Evolutionary conservation across 164 flowering plant genomes (phyloP).

Genomic region (Dillenia turbinata): DNA sequence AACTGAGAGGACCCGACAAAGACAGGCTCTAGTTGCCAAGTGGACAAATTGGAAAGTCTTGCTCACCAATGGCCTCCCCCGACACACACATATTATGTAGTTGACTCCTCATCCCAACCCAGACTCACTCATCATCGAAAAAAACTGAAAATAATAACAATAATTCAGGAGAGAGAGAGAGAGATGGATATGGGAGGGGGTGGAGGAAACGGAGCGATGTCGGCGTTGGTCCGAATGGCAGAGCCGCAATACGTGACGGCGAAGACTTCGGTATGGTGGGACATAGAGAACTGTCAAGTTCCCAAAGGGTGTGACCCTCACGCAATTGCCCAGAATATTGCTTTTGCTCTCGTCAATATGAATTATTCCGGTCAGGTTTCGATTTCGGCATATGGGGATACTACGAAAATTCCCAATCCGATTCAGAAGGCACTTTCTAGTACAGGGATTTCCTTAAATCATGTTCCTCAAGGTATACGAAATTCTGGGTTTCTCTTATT

Average conservation of each 20-base stretch:
- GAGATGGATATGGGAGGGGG: too few relatives aligned
- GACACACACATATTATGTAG: too few relatives aligned
- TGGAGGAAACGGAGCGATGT: too few relatives aligned
- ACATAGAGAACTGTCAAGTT: conserved; percentile 93
- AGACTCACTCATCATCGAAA: too few relatives aligned
- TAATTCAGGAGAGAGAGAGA: too few relatives aligned
- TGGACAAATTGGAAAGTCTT: too few relatives aligned
- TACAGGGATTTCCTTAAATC: conserved; percentile 85
- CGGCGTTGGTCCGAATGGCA: conserved; percentile 15
- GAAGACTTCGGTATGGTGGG: conserved; percentile 98
- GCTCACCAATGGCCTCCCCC: too few relatives aligned
- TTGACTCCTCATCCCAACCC: too few relatives aligned
- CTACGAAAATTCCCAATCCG: conserved; percentile 41
- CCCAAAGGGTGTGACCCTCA: conserved; percentile 70
- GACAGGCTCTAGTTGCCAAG: too few relatives aligned
- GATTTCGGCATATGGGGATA: conserved; percentile 82
- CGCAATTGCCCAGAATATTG: conserved; percentile 79
- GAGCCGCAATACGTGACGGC: conserved; percentile 61
- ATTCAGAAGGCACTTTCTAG: conserved; percentile 81
- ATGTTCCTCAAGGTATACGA: conserved; percentile 76
- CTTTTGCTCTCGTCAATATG: conserved; percentile 58
- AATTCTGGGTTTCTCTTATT: not conserved
- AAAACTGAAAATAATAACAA: too few relatives aligned
- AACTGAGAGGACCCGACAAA: too few relatives aligned
- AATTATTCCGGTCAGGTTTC: conserved; percentile 75